Base-by-base conservation (phyloP, 208 protist species). In the Chromosphaera perkinsii region DNA sequence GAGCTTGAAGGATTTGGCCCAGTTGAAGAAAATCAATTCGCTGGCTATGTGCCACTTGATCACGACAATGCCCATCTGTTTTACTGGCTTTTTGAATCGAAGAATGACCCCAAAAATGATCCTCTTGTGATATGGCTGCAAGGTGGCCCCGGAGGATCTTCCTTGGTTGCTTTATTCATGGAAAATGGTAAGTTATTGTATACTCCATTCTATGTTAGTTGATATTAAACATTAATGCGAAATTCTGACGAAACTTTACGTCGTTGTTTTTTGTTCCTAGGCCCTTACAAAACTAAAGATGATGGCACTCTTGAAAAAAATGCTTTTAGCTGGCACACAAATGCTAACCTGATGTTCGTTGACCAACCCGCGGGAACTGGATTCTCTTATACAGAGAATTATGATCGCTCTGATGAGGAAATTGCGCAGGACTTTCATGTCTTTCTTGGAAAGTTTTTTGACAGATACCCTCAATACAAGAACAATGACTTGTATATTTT, bases 121-220 rank as follows among this genome's bases (percentile, higher is more conserved):
- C 87, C 87, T 9, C 70, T 91, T 49, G 66, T 93, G 4, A 35
- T 92, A 24, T 93, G 86, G 85, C 77, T 92, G 71, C 87, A 78
- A 20, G 90, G 90, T 51, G 89, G 90, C 27, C 89, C 90, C 1
- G 90, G 90, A 42, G 89, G 85, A 77, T 84, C 80, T 68, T 85
- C 81, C 2, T 45, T 37, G 5, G 56, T 56, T 17, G 39, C 39
- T 45, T 17, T 45, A 7, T 45, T 45, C 39, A 7, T n/a, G 10
- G 39, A 45, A 17, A 45, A 45, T 17, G 39, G 39, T 45, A 7
- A 7, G n/a, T n/a, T n/a, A n/a, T n/a, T n/a, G n/a, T n/a, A n/a
- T n/a, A n/a, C n/a, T n/a, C n/a, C n/a, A n/a, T n/a, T n/a, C n/a
- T n/a, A n/a, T n/a, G n/a, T n/a, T n/a, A n/a, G n/a, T n/a, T n/a